Percentiles rank a stretch among this genome's conserved stretches.
Conservation (phyloP, 2,329 filamentous ascomycete species). For the Ascochyta koolunga region DNA sequence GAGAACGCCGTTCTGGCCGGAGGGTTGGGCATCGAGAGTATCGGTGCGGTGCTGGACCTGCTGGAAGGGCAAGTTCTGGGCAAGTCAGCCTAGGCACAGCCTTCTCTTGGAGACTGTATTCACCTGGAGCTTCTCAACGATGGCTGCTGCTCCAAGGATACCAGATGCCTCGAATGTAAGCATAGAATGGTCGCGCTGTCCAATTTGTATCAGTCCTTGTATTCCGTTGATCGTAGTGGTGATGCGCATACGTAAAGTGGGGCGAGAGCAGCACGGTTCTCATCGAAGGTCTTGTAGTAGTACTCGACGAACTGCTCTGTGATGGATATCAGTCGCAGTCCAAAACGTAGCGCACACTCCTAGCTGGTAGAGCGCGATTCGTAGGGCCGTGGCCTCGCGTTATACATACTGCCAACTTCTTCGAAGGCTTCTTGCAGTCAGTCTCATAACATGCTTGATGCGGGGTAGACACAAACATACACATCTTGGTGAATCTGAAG, state of each 20-base stretch:
- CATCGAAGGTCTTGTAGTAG: conserved; percentile 91
- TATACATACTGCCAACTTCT: conserved; percentile 50
- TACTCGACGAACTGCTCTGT: conserved; percentile 85
- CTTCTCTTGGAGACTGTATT: conserved; percentile 36
- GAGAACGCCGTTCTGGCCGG: conserved; percentile 70
- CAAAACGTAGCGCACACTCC: background rate
- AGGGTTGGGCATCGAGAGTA: conserved; percentile 85
- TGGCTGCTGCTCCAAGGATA: conserved; percentile 66
- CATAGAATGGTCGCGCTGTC: conserved; percentile 82
- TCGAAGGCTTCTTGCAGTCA: conserved; percentile 24
- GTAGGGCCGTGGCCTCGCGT: background rate
- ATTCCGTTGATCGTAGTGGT: background rate
- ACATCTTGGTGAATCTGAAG: conserved; percentile 18
- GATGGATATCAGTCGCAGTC: conserved; percentile 21
- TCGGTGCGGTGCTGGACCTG: conserved; percentile 79
- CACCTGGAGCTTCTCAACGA: conserved; percentile 84
- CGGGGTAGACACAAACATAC: conserved; percentile 25
- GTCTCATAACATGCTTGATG: conserved; percentile 13
- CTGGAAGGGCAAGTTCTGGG: conserved; percentile 76
- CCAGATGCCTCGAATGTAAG: conserved; percentile 85
- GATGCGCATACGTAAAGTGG: conserved; percentile 76
- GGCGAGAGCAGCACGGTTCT: conserved; percentile 67
- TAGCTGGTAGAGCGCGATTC: background rate
- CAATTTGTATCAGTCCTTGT: conserved; percentile 16
- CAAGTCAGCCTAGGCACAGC: conserved; percentile 21